Evolutionary conservation across 2,329 filamentous ascomycete genomes (phyloP), one percentile per base, ranked within the genome.

Genomic region (Aspergillus puulaauensis): DNA sequence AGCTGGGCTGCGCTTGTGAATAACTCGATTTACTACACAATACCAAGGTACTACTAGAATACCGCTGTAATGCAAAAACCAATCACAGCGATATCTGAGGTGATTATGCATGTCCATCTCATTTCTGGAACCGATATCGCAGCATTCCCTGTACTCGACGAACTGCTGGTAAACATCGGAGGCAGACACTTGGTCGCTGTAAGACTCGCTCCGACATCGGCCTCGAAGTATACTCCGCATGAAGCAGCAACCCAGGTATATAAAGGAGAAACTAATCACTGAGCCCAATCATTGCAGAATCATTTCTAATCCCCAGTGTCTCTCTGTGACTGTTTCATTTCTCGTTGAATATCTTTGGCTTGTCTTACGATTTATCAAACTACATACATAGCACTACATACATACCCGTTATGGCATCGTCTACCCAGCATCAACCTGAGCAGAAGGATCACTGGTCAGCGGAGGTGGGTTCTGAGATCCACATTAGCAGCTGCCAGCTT

Each of bases 361-460:
- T 37, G 33, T 37, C 33, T 37, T 37, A 27, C 14, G 33, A 15
- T 37, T 6, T 15, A 15, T 37, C 33, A 14, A 15, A 15, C 33
- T 15, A 8, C 2, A 37, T 9, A 37, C 33, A 37, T 9, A 37
- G 8, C 15, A 37, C 33, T 37, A 37, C 33, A 35, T 15, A 15
- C 33, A 35, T 35, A 15, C 15, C 33, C 1, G 17, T 23, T 4
- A 46, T 46, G 43, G 14, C 23, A 11, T 31, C 43, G 15, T 24
- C 19, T 24, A 46, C 14, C 43, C 12, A 37, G 8, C 19, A 40
- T 5, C 8, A 35, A 15, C 9, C 33, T 12, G 33, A 35, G 12
- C 33, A 35, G 3, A 35, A 68, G 58, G 74, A 78, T 48, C 70
- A 75, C 54, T 78, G 76, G 76, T 73, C 72, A 15, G 63, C 72